These are phyloP conservation scores for Allium sativum DNA, from an alignment of 106 monocot genomes.

Conservation along the genomic window DNA sequence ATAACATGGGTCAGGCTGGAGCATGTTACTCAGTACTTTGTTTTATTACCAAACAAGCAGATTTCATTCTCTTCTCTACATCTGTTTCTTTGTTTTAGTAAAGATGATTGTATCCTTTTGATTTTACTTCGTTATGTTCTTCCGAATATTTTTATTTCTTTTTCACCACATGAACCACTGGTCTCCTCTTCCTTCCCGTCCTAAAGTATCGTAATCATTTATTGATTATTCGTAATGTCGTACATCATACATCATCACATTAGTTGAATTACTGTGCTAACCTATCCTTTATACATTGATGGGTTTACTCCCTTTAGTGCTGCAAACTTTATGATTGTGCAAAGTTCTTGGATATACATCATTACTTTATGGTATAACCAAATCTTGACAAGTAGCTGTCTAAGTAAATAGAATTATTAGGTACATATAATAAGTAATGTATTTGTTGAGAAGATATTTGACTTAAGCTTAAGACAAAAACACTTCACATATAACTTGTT, in stretches of 20 bases:
- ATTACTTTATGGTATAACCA: no score
- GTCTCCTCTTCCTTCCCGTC: neutral
- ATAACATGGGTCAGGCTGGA: conserved; percentile 14
- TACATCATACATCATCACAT: neutral
- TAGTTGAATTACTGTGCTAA: neutral
- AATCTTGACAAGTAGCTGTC: no score
- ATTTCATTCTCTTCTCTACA: neutral
- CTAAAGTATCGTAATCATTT: neutral
- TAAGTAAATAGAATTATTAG: no score
- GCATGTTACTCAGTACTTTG: conserved; percentile 4
- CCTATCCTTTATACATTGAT: no score
- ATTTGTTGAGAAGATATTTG: no score
- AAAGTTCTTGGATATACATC: no score
- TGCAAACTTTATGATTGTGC: no score
- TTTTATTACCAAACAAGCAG: neutral
- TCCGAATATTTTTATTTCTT: neutral
- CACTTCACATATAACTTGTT: no score
- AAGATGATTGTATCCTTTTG: neutral
- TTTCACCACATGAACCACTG: neutral
- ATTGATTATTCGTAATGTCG: neutral
- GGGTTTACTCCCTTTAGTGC: neutral
- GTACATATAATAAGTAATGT: no score
- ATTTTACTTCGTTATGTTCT: neutral
- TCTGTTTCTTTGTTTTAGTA: conserved; percentile 8
- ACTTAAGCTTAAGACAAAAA: no score